Percentiles rank a stretch among this genome's conserved stretches.
phyloP scores from a whole-genome alignment of 1,139 yeast species.

The Wickerhamiella infanticola region DNA sequence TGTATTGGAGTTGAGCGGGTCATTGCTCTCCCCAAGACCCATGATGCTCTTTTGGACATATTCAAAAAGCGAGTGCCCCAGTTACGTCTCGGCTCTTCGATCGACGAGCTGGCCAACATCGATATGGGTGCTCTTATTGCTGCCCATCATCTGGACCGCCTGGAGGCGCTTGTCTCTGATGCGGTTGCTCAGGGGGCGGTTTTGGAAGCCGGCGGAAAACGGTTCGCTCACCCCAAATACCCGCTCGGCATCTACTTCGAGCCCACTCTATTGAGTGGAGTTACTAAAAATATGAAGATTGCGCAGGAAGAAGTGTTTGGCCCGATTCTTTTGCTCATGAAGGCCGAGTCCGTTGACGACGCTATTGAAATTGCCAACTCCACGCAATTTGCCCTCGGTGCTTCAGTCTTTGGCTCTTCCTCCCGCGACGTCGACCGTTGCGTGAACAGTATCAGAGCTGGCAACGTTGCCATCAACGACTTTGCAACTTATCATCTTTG shows the following conservation, averaged over 20 bases:
- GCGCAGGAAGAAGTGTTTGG: conserved; percentile 90
- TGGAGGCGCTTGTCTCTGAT: conserved; percentile 51
- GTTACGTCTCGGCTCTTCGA: conserved; percentile 73
- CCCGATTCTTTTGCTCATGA: conserved; percentile 67
- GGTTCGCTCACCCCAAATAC: conserved; percentile 71
- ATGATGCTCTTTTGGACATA: conserved; percentile 43
- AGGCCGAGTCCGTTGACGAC: conserved; percentile 47
- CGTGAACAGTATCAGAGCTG: conserved; percentile 52
- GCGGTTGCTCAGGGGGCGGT: conserved; percentile 76
- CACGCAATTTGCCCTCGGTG: conserved; percentile 84
- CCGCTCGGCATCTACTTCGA: conserved; percentile 89
- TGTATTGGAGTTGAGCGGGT: conserved; percentile 95
- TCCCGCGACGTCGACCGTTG: conserved; percentile 40
- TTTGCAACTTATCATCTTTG: conserved; percentile 93
- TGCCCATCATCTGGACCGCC: conserved; percentile 48
- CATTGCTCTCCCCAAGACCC: conserved; percentile 50
- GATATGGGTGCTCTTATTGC: conserved; percentile 96
- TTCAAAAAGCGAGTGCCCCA: conserved; percentile 41
- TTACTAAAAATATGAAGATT: conserved; percentile 58
- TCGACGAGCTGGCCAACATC: conserved; percentile 67
- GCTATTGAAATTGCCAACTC: conserved; percentile 71
- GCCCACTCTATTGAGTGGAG: conserved; percentile 77
- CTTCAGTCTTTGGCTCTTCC: conserved; percentile 66
- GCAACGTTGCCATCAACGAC: conserved; percentile 92
- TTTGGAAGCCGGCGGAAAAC: conserved; percentile 62